Conservation (phyloP, 129 eudicot genomes). For the Artemisia annua region DNA sequence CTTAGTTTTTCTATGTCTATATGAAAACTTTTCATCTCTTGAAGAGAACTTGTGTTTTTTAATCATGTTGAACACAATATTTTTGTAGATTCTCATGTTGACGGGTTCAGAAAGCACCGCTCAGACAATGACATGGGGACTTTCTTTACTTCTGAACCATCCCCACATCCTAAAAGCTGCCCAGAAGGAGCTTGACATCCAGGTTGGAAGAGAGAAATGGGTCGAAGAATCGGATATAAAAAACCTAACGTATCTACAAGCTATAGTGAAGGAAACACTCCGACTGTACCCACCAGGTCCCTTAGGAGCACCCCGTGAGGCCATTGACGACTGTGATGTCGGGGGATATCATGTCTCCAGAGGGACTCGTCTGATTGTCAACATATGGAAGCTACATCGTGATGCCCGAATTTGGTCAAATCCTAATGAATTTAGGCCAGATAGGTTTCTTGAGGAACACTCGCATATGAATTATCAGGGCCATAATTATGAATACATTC, state of each 20-base stretch:
- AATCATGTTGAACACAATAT: neutral
- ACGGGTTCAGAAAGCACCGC: slow-evolving; percentile 65
- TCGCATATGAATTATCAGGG: slow-evolving; percentile 20
- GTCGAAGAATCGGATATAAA: slow-evolving; percentile 46
- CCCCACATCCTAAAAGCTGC: slow-evolving; percentile 26
- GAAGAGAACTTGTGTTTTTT: neutral
- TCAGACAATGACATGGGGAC: slow-evolving; percentile 51
- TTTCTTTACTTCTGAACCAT: slow-evolving; percentile 48
- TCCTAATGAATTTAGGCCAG: slow-evolving; percentile 41
- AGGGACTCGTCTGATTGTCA: slow-evolving; percentile 47
- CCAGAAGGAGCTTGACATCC: slow-evolving; percentile 36
- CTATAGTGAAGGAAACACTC: slow-evolving; percentile 53
- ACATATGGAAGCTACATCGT: slow-evolving; percentile 61
- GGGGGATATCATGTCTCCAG: slow-evolving; percentile 34
- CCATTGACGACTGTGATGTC: slow-evolving; percentile 44
- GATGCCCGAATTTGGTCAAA: slow-evolving; percentile 47
- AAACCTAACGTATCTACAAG: slow-evolving; percentile 38
- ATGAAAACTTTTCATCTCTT: no score
- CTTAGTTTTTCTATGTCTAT: no score
- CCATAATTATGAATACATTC: slow-evolving; percentile 41
- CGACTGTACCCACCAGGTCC: slow-evolving; percentile 69
- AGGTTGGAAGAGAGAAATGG: slow-evolving; percentile 39
- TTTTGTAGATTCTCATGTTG: slow-evolving; percentile 44
- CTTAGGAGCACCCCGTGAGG: slow-evolving; percentile 47
- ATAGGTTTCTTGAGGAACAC: slow-evolving; percentile 36